Base-by-base conservation (phyloP, 2,329 filamentous ascomycete genomes). In the Apiospora kogelbergensis region DNA sequence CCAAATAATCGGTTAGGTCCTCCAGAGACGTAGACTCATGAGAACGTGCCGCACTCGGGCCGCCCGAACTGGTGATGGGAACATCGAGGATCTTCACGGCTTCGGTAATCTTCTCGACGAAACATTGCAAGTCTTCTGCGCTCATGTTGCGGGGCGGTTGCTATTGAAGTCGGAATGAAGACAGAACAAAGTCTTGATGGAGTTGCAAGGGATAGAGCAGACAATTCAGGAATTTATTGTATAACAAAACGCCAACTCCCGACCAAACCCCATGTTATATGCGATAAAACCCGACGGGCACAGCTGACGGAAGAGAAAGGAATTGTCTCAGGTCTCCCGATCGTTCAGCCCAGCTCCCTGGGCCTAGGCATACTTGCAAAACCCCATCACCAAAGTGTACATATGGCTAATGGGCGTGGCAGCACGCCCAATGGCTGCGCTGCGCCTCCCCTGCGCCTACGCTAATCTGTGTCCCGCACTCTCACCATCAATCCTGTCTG, bases 81-180 rank as follows among this genome's bases (percentile, higher is more conserved):
- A 72, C 67, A 60, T 75, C 73, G 48, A 74, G 69, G 63, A 74
- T 67, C 30, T 63, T 71, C 22, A 75, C 72, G 10, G 75, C 72
- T 33, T 71, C 72, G 17, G 64, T 68, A 26, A 75, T 66, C 41
- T 70, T 64, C 20, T 72, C 67, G 41, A 74, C 74, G 66, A 73
- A 77, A 60, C 73, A 74, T 42, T 71, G 24, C 63, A 44, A 9
- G 17, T 42, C 22, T 44, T 17, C n/a, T 44, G 63, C 11, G 13
- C 24, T 22, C 41, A 44, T 41, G 24, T 3, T 60, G 9, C 26
- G 4, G 26, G 15, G 13, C 10, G 15, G 26, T 37, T 60, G 30
- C 15, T 33, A 2, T 30, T n/a, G 53, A n/a, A 60, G 33, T 60
- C 20, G 10, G 37, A 37, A 22, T 11, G 30, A 45, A 5, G 13